Percentiles rank a stretch among this genome's conserved stretches.
Conservation (phyloP, 2,329 filamentous ascomycete species). For the Chaetomium globosum region DNA sequence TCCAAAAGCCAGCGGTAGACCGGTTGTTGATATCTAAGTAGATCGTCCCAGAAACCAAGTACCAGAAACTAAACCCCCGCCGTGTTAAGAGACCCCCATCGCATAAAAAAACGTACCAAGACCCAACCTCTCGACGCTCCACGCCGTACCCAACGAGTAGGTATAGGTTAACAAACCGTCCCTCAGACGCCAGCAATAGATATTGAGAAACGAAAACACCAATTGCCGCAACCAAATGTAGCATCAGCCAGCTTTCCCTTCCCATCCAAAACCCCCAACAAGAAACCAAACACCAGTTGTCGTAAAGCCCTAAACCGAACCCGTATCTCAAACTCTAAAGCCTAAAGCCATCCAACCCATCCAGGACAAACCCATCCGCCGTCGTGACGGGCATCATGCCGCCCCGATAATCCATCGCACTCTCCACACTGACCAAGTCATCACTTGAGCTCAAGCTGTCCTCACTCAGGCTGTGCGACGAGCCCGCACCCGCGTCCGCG, state of each 20-base stretch:
- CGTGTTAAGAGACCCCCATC: not conserved
- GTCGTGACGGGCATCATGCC: slow-evolving; percentile 35
- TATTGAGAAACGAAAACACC: slow-evolving; percentile 1
- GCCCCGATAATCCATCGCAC: slow-evolving; percentile 44
- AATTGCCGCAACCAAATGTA: not conserved
- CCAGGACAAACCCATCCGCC: slow-evolving; percentile 41
- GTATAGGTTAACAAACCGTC: not conserved
- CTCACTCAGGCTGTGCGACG: slow-evolving; percentile 59
- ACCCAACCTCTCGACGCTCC: slow-evolving; percentile 1
- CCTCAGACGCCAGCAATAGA: slow-evolving; percentile 13
- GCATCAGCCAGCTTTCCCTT: not conserved
- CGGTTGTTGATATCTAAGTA: not conserved
- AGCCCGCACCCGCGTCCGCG: slow-evolving; percentile 37
- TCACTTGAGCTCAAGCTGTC: slow-evolving; percentile 61
- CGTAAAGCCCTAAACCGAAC: not conserved
- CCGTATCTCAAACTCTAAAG: slow-evolving; percentile 6
- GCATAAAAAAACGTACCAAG: not conserved
- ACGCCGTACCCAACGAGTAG: slow-evolving; percentile 1
- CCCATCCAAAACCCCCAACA: not conserved
- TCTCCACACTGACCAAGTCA: slow-evolving; percentile 53
- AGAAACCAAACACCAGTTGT: not conserved
- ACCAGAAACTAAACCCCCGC: not conserved
- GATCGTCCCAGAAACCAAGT: not conserved
- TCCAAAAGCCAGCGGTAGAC: not conserved
- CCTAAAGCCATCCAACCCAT: slow-evolving; percentile 43